These are phyloP conservation scores for Suillus subaureus DNA, from an alignment of 768 basidiomycete genomes.

Conservation along the genomic window DNA sequence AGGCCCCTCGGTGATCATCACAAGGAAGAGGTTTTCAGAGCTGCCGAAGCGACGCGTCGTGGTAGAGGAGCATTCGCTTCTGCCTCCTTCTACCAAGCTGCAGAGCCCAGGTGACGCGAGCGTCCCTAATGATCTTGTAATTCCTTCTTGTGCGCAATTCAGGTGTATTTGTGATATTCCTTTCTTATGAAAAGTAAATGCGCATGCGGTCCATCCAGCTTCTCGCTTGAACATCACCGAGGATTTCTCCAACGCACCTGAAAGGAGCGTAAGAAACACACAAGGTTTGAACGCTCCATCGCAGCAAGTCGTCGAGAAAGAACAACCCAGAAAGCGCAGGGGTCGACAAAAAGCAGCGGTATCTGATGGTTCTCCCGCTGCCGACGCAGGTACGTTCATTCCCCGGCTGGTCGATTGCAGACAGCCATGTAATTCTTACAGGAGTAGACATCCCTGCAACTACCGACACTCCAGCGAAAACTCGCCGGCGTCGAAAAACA, in stretches of 20 bases:
- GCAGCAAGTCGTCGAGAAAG: not conserved
- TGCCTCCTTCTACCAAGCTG: not conserved
- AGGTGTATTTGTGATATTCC: not conserved
- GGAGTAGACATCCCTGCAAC: not conserved
- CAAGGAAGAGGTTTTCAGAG: slow-evolving; percentile 57
- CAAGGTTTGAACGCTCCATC: not conserved
- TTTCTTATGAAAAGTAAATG: slow-evolving; percentile 4
- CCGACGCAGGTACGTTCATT: not conserved
- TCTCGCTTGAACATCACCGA: not conserved
- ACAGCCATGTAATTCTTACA: not conserved
- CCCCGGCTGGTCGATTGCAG: not conserved
- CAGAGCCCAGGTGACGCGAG: not conserved
- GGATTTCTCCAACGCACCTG: too few relatives aligned
- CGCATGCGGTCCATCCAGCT: not conserved
- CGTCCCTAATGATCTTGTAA: slow-evolving; percentile 1
- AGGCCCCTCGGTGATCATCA: slow-evolving; percentile 27
- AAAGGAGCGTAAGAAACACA: not conserved
- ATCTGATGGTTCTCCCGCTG: not conserved
- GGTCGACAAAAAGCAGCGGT: not conserved
- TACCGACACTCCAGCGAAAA: not conserved
- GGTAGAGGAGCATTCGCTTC: not conserved
- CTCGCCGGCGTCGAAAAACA: not conserved
- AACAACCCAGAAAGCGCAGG: not conserved
- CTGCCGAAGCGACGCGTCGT: slow-evolving; percentile 50
- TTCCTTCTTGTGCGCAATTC: slow-evolving; percentile 7